phyloP scores from a whole-genome alignment of 495 filamentous ascomycete species.

The Daldinia vernicosa region DNA sequence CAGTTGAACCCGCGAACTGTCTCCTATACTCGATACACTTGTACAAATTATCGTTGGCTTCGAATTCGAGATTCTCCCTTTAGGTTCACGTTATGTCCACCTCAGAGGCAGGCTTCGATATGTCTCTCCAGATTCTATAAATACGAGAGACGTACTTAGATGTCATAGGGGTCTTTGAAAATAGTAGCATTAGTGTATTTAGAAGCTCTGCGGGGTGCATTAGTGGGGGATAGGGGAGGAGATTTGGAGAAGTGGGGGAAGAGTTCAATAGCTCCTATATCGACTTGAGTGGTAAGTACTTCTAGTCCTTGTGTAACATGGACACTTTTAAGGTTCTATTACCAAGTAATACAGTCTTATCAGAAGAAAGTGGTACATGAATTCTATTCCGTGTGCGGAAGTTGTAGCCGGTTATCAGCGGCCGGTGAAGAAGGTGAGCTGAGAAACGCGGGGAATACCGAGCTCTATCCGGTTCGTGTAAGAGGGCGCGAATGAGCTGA shows the following conservation, averaged over 20 bases:
- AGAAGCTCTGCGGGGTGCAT: slow-evolving; percentile 24
- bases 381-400: slow-evolving; percentile 32
- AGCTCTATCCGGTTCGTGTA: slow-evolving; percentile 12
- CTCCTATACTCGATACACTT: neutral
- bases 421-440: slow-evolving; percentile 40
- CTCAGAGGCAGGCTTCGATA: neutral
- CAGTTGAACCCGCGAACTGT: neutral
- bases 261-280: neutral
- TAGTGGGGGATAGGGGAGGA: slow-evolving; percentile 29
- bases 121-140: neutral
- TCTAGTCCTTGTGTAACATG: too few species aligned
- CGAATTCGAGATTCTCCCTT: neutral
- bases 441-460: slow-evolving; percentile 30
- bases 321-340: too few species aligned
- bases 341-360: neutral
- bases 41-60: neutral
- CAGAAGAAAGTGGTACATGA: neutral
- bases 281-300: too few species aligned
- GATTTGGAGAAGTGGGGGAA: slow-evolving; percentile 25
- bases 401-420: slow-evolving; percentile 41
- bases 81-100: neutral
- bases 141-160: neutral
- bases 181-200: neutral
- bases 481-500: slow-evolving; percentile 9
- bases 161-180: neutral